Evolutionary conservation across 2,329 filamentous ascomycete species (phyloP).

Genomic region (Metarhizium rileyi): DNA sequence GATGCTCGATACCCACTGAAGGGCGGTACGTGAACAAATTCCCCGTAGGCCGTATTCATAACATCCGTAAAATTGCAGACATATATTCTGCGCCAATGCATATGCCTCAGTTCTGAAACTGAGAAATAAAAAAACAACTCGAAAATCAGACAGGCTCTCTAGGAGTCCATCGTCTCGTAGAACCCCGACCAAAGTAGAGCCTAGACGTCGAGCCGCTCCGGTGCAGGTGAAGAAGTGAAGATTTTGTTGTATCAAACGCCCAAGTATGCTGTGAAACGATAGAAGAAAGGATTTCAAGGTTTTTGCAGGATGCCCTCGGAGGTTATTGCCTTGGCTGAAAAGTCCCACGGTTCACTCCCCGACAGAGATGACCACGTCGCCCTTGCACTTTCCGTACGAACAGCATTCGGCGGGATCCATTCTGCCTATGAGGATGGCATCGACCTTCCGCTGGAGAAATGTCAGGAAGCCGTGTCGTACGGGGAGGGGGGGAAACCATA

Average conservation of each 20-base stretch:
- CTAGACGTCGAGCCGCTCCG: no score
- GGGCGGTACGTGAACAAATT: no score
- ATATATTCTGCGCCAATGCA: neutral
- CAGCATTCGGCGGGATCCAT: conserved; percentile 41
- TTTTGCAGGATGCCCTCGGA: neutral
- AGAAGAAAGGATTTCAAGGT: neutral
- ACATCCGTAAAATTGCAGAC: neutral
- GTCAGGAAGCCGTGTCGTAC: neutral
- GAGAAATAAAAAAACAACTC: neutral
- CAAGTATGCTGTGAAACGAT: no score
- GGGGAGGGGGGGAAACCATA: neutral
- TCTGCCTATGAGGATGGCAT: conserved; percentile 37
- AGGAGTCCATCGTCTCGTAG: no score
- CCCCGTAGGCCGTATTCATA: neutral
- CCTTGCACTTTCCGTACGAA: conserved; percentile 42
- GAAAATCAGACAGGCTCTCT: neutral
- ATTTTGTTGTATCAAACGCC: neutral
- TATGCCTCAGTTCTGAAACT: neutral
- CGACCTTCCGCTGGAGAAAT: conserved; percentile 20
- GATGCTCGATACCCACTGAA: neutral
- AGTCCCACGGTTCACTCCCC: conserved; percentile 17
- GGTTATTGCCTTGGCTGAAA: neutral
- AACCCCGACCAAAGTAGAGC: no score
- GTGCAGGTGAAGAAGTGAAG: no score
- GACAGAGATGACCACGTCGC: conserved; percentile 30